phyloP scores from a whole-genome alignment of 225 moss, liverwort and hornwort genomes.

The Sphagnum tenellum region DNA sequence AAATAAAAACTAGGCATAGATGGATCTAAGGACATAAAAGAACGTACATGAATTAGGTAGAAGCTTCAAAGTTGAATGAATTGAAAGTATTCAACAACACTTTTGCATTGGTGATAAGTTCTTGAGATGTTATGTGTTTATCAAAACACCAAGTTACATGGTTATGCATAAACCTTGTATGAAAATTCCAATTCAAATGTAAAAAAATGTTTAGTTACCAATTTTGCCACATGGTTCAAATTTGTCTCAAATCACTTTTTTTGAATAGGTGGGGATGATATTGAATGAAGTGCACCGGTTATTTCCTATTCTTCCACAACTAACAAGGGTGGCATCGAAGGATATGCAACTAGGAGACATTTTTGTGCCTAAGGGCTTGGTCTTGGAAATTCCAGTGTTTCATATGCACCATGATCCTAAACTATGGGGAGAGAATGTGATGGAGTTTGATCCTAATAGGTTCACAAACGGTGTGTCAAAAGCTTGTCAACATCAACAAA shows the following conservation, averaged over 20 bases:
- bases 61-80: too few species aligned
- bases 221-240: too few species aligned
- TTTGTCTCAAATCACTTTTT: not conserved
- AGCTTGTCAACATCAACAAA: conserved; percentile 4
- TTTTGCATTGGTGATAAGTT: too few species aligned
- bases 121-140: too few species aligned
- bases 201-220: too few species aligned
- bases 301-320: conserved; percentile 16
- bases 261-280: conserved; percentile 33
- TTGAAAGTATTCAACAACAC: too few species aligned
- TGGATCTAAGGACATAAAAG: too few species aligned
- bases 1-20: too few species aligned
- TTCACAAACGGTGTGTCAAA: conserved; percentile 13
- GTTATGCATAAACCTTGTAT: too few species aligned
- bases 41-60: too few species aligned
- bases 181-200: too few species aligned
- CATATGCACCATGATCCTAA: conserved; percentile 20
- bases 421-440: conserved; percentile 27
- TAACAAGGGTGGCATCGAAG: conserved; percentile 7
- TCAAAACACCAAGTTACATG: too few species aligned
- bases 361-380: conserved; percentile 19
- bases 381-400: conserved; percentile 16
- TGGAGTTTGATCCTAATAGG: conserved; percentile 23
- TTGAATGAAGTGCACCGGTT: conserved; percentile 30
- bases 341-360: conserved; percentile 25